Evolutionary conservation across 495 filamentous ascomycete species (phyloP).

Genomic region (Aspergillus steynii): DNA sequence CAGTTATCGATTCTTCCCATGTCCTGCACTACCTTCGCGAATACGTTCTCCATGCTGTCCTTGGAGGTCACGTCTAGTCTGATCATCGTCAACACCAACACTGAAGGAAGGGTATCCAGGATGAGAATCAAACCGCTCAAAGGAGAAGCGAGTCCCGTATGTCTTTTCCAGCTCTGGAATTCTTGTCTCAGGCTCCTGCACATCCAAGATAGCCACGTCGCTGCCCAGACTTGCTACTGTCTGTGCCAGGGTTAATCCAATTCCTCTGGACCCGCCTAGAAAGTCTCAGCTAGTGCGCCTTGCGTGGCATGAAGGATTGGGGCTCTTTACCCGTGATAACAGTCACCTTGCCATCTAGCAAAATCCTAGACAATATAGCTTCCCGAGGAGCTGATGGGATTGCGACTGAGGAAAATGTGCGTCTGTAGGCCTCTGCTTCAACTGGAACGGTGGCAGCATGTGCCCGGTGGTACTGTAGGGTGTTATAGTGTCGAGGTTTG

Average conservation of each 20-base stretch:
- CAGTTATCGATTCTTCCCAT: conserved; percentile 12
- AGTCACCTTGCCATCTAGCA: neutral
- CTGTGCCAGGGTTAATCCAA: conserved; percentile 7
- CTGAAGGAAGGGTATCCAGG: neutral
- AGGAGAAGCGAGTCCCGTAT: neutral
- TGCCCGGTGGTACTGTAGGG: no score
- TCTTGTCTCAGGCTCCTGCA: neutral
- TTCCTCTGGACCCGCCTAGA: conserved; percentile 5
- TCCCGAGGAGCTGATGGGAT: no score
- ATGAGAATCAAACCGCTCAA: neutral
- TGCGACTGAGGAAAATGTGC: no score
- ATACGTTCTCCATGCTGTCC: neutral
- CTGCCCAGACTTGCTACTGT: conserved; percentile 3
- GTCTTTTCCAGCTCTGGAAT: neutral
- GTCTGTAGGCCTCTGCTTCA: no score
- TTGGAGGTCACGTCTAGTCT: conserved; percentile 8
- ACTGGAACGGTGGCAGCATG: no score
- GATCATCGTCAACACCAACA: neutral
- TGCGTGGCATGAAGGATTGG: neutral
- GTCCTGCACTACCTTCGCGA: neutral
- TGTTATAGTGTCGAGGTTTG: no score
- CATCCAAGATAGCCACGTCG: conserved; percentile 6
- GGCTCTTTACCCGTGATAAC: neutral
- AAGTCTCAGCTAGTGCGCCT: neutral
- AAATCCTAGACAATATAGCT: neutral